These are phyloP conservation scores for Aspergillus udagawae DNA, from an alignment of 2,329 filamentous ascomycete genomes.

Conservation along the genomic window DNA sequence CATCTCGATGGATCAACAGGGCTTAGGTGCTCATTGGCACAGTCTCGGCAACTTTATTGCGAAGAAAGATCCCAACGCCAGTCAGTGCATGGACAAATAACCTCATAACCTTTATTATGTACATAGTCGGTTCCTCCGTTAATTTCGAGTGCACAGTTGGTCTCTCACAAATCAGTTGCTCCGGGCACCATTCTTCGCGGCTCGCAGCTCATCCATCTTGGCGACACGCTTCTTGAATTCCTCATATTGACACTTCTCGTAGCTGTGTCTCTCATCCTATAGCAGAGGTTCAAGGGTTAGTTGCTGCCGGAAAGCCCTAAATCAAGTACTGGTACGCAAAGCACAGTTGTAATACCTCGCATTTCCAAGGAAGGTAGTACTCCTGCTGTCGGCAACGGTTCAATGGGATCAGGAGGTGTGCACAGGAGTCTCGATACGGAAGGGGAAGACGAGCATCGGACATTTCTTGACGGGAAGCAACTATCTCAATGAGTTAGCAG, in stretches of 20 bases:
- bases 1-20: not conserved
- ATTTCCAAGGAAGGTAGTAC: slow-evolving; percentile 97
- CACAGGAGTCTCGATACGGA: slow-evolving; percentile 92
- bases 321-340: slow-evolving; percentile 5
- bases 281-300: slow-evolving; percentile 4
- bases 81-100: slow-evolving; percentile 31
- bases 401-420: slow-evolving; percentile 87
- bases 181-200: slow-evolving; percentile 74
- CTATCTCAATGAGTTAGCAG: slow-evolving; percentile 15
- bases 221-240: slow-evolving; percentile 98
- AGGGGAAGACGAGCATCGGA: slow-evolving; percentile 82
- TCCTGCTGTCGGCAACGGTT: slow-evolving; percentile 91
- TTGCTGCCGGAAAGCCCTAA: not conserved
- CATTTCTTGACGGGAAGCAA: slow-evolving; percentile 73
- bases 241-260: slow-evolving; percentile 98
- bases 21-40: slow-evolving; percentile 1
- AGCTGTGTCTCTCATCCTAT: slow-evolving; percentile 91
- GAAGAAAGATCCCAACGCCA: slow-evolving; percentile 30
- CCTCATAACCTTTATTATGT: slow-evolving; percentile 35
- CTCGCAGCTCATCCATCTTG: slow-evolving; percentile 96
- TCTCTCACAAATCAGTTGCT: slow-evolving; percentile 62
- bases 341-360: slow-evolving; percentile 63
- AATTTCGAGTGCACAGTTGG: slow-evolving; percentile 22
- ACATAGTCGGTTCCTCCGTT: slow-evolving; percentile 33
- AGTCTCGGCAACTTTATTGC: slow-evolving; percentile 10